Percentiles rank a stretch among this genome's conserved stretches.
Evolutionary conservation across 1,139 yeast genomes (phyloP).

Genomic region (Wickerhamomyces sp.): DNA sequence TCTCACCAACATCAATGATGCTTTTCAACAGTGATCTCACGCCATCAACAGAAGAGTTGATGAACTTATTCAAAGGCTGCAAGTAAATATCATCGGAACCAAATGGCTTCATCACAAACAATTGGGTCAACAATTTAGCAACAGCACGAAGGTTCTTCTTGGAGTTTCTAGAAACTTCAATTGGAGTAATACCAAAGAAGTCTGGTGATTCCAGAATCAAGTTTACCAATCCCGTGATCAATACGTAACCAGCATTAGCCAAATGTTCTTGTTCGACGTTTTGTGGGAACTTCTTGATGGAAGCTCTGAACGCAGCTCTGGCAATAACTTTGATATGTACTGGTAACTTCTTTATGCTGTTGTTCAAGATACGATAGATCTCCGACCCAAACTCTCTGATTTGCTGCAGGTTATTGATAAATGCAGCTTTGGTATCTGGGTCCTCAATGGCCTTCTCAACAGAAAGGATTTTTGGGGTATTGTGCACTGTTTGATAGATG

Average conservation of each 20-base stretch:
- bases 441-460: constrained; percentile 77
- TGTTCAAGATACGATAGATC: constrained; percentile 42
- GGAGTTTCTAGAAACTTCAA: constrained; percentile 26
- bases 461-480: constrained; percentile 38
- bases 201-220: constrained; percentile 69
- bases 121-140: constrained; percentile 56
- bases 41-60: constrained; percentile 44
- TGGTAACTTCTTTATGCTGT: constrained; percentile 49
- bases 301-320: constrained; percentile 27
- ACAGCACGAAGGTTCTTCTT: constrained; percentile 54
- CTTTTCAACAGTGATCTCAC: constrained; percentile 40
- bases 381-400: constrained; percentile 69
- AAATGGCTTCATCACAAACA: constrained; percentile 65
- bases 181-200: constrained; percentile 47
- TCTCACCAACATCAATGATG: constrained; percentile 49
- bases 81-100: constrained; percentile 56
- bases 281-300: constrained; percentile 43
- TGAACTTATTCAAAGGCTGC: constrained; percentile 76
- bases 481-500: constrained; percentile 45
- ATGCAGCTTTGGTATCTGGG: constrained; percentile 59
- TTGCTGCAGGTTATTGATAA: constrained; percentile 68
- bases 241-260: constrained; percentile 64
- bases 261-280: constrained; percentile 46
- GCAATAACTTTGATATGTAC: constrained; percentile 50
- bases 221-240: constrained; percentile 59